Conservation (phyloP, 495 filamentous ascomycete genomes). For the Penicillium canescens region DNA sequence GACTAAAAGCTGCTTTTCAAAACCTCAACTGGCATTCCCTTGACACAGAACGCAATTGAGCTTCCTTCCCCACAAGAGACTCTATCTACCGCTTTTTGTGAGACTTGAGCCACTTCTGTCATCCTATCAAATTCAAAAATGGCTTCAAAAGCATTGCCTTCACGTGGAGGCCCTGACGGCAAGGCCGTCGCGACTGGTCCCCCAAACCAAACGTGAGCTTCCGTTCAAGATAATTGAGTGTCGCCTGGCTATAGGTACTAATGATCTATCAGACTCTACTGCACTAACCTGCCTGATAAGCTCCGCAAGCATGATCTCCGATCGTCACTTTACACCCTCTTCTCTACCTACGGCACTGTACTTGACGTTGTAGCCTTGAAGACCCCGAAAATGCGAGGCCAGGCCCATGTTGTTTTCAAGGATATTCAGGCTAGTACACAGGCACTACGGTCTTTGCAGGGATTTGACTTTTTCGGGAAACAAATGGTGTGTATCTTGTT, state of each 20-base stretch:
- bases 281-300: constrained; percentile 82
- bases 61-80: constrained; percentile 4
- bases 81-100: neutral
- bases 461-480: constrained; percentile 83
- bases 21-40: constrained; percentile 9
- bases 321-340: constrained; percentile 85
- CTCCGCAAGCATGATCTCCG: constrained; percentile 82
- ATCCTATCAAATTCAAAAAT: constrained; percentile 21
- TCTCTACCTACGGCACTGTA: constrained; percentile 89
- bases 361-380: constrained; percentile 92
- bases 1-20: constrained; percentile 13
- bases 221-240: constrained; percentile 12
- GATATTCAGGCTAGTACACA: constrained; percentile 86
- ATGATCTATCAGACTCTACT: constrained; percentile 67
- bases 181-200: constrained; percentile 38
- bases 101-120: neutral
- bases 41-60: constrained; percentile 7
- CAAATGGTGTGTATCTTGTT: constrained; percentile 66
- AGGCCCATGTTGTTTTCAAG: constrained; percentile 89
- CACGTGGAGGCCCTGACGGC: constrained; percentile 36
- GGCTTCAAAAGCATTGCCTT: constrained; percentile 38
- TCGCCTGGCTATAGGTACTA: constrained; percentile 17
- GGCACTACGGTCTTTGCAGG: constrained; percentile 84
- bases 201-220: constrained; percentile 73
- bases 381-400: constrained; percentile 87